Evolutionary conservation across 2,329 filamentous ascomycete species (phyloP), one percentile per base, ranked within the genome.

Genomic region (Paracorniculantispora psalliotae): DNA sequence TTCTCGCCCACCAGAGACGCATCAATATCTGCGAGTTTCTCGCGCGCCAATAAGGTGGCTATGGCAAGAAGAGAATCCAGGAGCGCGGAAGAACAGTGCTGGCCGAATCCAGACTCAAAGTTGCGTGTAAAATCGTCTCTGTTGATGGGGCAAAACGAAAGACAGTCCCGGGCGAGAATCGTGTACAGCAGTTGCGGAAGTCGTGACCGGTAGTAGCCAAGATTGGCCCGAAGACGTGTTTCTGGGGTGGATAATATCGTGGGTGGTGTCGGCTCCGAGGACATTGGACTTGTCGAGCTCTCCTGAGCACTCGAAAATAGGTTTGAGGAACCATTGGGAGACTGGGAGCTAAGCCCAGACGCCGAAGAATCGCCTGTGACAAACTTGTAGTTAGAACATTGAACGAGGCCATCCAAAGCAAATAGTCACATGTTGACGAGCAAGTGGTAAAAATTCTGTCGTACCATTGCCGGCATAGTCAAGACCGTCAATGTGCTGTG

Each of bases 101-200:
- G 26, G 5, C 37, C 47, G 6, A 35, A 26, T 5, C 19, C 21
- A 12, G 56, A 26, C 12, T 46, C 47, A 3, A 58, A 26, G 8
- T 52, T 28, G 12, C 28, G 39, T 6, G 23, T 15, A 17, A 52
- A 25, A 10, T 46, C 47, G 9, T 28, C 19, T 4, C 30, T 44
- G 37, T 15, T 26, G 10, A 58, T 44, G 0, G 56, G 56, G 26
- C 56, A 58, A 12, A 58, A 58, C 1, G 25, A 46, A 0, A 58
- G 48, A 28, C 26, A 52, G n/a, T 58, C 48, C 12, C 48, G 26
- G 5, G 47, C 28, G 9, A 58, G 56, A 2, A 58, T 58, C 21
- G n/a, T 15, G 28, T 58, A 37, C 1, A 58, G 28, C 2, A 58
- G 56, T 19, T 41, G 35, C 3, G 56, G 56, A 9, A 58, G 28